These are phyloP conservation scores for Clavariopsis aquatica DNA, from an alignment of 495 filamentous ascomycete species.

Conservation along the genomic window DNA sequence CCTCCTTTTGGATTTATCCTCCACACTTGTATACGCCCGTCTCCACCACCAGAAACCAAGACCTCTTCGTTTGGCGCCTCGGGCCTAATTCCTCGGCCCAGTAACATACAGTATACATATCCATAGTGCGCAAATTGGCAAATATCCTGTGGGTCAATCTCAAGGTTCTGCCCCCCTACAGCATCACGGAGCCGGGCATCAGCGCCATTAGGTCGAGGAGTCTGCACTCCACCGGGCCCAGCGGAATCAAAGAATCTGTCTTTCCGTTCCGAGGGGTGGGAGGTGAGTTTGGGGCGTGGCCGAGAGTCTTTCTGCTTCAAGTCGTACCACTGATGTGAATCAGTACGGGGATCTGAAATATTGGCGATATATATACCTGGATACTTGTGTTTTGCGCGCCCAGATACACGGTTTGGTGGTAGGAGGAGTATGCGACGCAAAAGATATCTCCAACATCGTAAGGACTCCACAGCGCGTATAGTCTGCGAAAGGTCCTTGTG, in stretches of 20 bases:
- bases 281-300: slow-evolving; percentile 61
- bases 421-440: slow-evolving; percentile 79
- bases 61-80: slow-evolving; percentile 68
- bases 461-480: slow-evolving; percentile 89
- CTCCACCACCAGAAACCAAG: slow-evolving; percentile 86
- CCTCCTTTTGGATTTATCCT: slow-evolving; percentile 58
- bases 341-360: slow-evolving; percentile 9
- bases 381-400: slow-evolving; percentile 95
- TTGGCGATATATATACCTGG: slow-evolving; percentile 53
- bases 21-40: slow-evolving; percentile 93
- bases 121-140: slow-evolving; percentile 90
- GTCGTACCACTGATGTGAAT: slow-evolving; percentile 59
- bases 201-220: slow-evolving; percentile 54
- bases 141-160: slow-evolving; percentile 81
- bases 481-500: slow-evolving; percentile 59
- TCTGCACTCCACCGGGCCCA: slow-evolving; percentile 76
- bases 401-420: slow-evolving; percentile 79
- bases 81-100: slow-evolving; percentile 66
- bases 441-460: slow-evolving; percentile 97
- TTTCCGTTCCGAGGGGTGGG: slow-evolving; percentile 76
- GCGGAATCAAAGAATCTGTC: slow-evolving; percentile 94
- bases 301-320: slow-evolving; percentile 56
- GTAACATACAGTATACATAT: slow-evolving; percentile 92
- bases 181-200: slow-evolving; percentile 40
- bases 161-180: slow-evolving; percentile 65